A percentile compares a stretch with the other conserved stretches of the same genome.
Conservation (phyloP, 2,329 filamentous ascomycete genomes). For the Coniochaeta sp. region DNA sequence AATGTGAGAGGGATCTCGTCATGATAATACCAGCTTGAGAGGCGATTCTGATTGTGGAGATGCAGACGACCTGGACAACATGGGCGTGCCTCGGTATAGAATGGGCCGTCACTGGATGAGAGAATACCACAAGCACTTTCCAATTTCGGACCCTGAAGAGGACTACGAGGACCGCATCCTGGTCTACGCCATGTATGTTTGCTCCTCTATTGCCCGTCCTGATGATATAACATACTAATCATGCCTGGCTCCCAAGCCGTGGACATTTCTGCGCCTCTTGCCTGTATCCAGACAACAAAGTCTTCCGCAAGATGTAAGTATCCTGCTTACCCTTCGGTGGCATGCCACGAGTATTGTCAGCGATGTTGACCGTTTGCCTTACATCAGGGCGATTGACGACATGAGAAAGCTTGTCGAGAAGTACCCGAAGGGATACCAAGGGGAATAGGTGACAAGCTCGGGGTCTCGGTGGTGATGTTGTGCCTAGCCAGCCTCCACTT, state of each 20-base stretch:
- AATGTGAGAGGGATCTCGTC: background rate
- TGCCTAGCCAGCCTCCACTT: background rate
- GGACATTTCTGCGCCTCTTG: no score
- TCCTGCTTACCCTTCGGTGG: background rate
- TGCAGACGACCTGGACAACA: background rate
- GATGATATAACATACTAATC: no score
- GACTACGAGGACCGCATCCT: background rate
- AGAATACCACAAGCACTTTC: background rate
- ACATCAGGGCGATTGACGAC: background rate
- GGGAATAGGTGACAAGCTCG: no score
- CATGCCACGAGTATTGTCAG: background rate
- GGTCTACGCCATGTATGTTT: slow-evolving; percentile 8
- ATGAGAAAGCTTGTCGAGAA: background rate
- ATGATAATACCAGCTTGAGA: background rate
- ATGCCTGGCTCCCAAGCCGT: no score
- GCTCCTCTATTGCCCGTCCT: background rate
- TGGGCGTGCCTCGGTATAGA: background rate
- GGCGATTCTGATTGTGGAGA: background rate
- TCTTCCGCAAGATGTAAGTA: background rate
- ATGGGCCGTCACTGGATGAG: background rate
- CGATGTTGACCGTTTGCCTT: background rate
- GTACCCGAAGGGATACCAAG: background rate
- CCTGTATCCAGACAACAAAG: background rate
- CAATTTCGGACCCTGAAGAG: background rate
- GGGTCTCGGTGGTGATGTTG: no score